Conservation (phyloP, 208 protist species). For the Porcisia deanei region DNA sequence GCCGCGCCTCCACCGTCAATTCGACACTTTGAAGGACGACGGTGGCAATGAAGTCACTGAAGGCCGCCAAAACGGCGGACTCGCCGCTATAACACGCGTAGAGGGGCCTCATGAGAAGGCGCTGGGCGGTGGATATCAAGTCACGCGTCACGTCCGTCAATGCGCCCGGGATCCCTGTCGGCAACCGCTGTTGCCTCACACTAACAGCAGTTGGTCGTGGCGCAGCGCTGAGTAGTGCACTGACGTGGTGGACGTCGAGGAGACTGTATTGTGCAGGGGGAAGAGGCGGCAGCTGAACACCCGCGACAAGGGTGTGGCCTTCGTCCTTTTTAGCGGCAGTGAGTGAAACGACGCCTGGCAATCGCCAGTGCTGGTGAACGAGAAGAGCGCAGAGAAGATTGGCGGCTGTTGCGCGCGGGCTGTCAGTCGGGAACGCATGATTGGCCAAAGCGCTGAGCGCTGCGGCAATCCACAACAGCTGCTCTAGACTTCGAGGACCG, state of each 20-base stretch:
- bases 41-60: conserved; percentile 71
- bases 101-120: conserved; percentile 38
- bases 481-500: conserved; percentile 13
- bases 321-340: neutral
- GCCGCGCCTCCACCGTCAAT: conserved; percentile 57
- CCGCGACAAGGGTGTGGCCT: conserved; percentile 15
- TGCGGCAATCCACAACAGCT: conserved; percentile 23
- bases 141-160: conserved; percentile 48
- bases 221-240: neutral
- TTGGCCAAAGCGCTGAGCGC: conserved; percentile 68
- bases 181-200: neutral
- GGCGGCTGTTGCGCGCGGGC: conserved; percentile 48
- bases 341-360: conserved; percentile 19
- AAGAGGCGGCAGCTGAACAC: conserved; percentile 20
- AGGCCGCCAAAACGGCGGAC: conserved; percentile 32
- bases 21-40: conserved; percentile 44
- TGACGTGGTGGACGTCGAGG: conserved; percentile 12
- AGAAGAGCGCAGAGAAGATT: conserved; percentile 61
- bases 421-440: conserved; percentile 58
- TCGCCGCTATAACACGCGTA: conserved; percentile 43
- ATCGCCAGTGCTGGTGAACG: conserved; percentile 32
- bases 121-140: conserved; percentile 53
- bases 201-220: neutral
- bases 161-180: conserved; percentile 26
- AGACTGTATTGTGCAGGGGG: conserved; percentile 22